Evolutionary conservation across 2,329 filamentous ascomycete species (phyloP).

Genomic region (Exophiala dermatitidis): DNA sequence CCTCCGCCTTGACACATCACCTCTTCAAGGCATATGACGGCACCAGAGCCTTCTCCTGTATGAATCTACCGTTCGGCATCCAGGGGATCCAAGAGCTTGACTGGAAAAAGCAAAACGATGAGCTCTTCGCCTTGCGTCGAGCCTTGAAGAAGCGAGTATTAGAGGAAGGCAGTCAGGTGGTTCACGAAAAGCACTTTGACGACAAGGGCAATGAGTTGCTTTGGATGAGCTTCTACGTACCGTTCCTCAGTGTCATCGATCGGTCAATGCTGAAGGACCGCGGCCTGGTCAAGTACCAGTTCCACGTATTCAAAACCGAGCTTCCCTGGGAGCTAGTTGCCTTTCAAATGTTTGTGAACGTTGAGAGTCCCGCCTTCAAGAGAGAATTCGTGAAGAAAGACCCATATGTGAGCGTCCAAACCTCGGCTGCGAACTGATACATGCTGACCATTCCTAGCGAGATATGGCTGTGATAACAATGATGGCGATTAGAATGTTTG

Average conservation of each 20-base stretch:
- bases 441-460: neutral
- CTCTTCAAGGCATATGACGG: constrained; percentile 6
- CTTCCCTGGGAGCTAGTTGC: neutral
- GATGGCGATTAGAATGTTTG: neutral
- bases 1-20: neutral
- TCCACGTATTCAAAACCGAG: neutral
- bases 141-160: neutral
- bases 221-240: neutral
- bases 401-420: neutral
- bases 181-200: neutral
- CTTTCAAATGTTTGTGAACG: constrained; percentile 1
- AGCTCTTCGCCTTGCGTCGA: neutral
- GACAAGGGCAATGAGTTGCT: constrained; percentile 1
- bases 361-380: neutral
- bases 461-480: neutral
- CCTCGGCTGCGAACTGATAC: neutral
- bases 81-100: constrained; percentile 7
- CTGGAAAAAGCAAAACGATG: constrained; percentile 5
- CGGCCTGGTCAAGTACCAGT: constrained; percentile 1
- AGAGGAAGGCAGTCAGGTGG: neutral
- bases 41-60: neutral
- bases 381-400: neutral
- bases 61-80: constrained; percentile 4
- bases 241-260: neutral
- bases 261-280: neutral